phyloP scores from a whole-genome alignment of 768 basidiomycete species.

The Suillus alpinus region DNA sequence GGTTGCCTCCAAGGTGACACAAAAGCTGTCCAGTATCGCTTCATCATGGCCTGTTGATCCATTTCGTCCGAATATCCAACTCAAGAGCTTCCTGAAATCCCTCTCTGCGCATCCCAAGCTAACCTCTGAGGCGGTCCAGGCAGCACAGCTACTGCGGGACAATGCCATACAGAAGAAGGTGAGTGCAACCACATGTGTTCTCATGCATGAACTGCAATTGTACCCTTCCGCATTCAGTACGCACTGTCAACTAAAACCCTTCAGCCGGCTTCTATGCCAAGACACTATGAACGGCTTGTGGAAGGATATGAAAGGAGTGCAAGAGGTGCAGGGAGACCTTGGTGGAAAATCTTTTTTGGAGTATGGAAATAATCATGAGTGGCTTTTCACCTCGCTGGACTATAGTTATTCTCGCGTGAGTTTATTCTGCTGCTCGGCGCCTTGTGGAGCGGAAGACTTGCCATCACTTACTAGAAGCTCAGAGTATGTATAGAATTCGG shows the following conservation, averaged over 20 bases:
- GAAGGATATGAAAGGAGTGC: slow-evolving; percentile 76
- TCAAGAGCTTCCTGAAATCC: slow-evolving; percentile 60
- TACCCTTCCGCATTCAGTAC: slow-evolving; percentile 45
- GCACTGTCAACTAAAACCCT: slow-evolving; percentile 61
- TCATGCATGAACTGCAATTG: slow-evolving; percentile 10
- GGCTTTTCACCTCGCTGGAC: not conserved
- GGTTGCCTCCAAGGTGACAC: slow-evolving; percentile 38
- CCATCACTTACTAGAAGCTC: not conserved
- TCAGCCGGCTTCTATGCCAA: slow-evolving; percentile 67
- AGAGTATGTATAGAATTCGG: not conserved
- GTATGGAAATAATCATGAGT: slow-evolving; percentile 46
- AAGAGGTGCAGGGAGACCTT: slow-evolving; percentile 71
- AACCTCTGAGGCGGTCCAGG: slow-evolving; percentile 56
- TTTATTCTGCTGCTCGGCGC: not conserved
- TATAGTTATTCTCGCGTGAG: not conserved
- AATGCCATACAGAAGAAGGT: slow-evolving; percentile 62
- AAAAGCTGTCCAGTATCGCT: slow-evolving; percentile 55
- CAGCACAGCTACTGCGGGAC: slow-evolving; percentile 52
- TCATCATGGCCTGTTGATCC: slow-evolving; percentile 68
- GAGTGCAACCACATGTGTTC: slow-evolving; percentile 10
- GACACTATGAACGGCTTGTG: slow-evolving; percentile 69
- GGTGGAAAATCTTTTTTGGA: slow-evolving; percentile 83
- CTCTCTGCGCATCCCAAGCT: slow-evolving; percentile 69
- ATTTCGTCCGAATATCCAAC: slow-evolving; percentile 74
- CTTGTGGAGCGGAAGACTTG: not conserved